Base-by-base conservation (phyloP, 2,329 filamentous ascomycete genomes). In the Trichoderma semiorbis region DNA sequence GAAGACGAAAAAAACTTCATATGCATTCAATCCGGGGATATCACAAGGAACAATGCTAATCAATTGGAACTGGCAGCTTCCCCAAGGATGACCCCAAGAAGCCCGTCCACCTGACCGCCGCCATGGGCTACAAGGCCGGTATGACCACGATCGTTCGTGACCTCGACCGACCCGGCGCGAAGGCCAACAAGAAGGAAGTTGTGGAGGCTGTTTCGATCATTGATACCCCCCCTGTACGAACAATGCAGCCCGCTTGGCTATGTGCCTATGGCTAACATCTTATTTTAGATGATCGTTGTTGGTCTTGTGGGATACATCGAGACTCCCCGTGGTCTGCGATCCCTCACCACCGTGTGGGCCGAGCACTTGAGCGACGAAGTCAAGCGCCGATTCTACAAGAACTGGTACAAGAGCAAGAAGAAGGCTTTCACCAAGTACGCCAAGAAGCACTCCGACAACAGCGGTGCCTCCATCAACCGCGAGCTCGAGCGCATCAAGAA, bases 371-470 rank as follows among this genome's bases (percentile, higher is more conserved):
- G 93, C 87, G 96, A 99, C 86, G 96, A 98, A 89, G 84, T 99
- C 86, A 97, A 97, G 92, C 93, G 96, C 83, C 93, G 96, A 84
- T 99, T 99, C 94, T 99, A 99, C 93, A 98, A 98, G 94, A 99
- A 99, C 93, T 99, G 96, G 96, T 99, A 99, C 93, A 97, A 97
- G 93, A 94, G 91, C 91, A 99, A 99, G 95, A 98, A 98, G 94
- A 99, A 99, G 95, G 96, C 96, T 75, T 99, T 99, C 90, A 99
- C 96, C 90, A 98, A 97, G 90, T 99, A 99, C 88, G 94, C 96
- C 89, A 99, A 98, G 94, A 95, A 97, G 92, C 94, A 98, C 92
- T 94, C 95, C 77, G 95, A 98, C 89, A 92, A 87, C 88, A 93
- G 86, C 86, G 95, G 94, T 81, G 88, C 93, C 79, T 94, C 93